Conservation (phyloP, 768 basidiomycete species). For the Tulasnella calospora region DNA sequence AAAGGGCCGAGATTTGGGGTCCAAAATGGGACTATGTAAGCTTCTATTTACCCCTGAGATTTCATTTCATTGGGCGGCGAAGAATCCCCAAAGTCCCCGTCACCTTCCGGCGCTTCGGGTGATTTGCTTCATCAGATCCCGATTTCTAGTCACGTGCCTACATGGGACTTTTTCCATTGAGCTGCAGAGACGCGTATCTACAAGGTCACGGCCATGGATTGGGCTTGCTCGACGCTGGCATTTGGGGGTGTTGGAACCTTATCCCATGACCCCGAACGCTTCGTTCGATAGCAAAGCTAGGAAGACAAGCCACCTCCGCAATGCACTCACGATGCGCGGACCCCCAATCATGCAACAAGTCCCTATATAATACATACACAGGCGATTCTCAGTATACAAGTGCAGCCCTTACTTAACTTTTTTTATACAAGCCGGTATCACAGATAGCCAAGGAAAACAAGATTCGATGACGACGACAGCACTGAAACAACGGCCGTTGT, state of each 20-base stretch:
- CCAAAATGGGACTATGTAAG: background rate
- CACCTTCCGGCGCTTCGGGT: background rate
- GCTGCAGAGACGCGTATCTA: too few relatives aligned
- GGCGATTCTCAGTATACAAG: too few relatives aligned
- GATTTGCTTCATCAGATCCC: background rate
- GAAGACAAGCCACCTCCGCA: background rate
- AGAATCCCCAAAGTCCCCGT: background rate
- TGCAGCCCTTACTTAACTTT: too few relatives aligned
- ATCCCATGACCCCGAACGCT: too few relatives aligned
- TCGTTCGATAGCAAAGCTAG: too few relatives aligned
- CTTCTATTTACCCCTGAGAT: background rate
- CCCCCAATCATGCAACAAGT: too few relatives aligned
- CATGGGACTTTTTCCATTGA: too few relatives aligned
- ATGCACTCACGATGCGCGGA: background rate
- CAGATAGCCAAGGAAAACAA: background rate
- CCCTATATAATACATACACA: too few relatives aligned
- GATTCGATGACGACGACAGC: background rate
- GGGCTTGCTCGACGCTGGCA: too few relatives aligned
- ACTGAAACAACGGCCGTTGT: background rate
- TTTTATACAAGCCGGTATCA: too few relatives aligned
- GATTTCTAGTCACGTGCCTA: background rate
- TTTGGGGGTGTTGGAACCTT: too few relatives aligned
- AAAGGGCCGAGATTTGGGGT: background rate
- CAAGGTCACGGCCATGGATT: too few relatives aligned
- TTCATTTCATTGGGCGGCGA: constrained; percentile 7